These are phyloP conservation scores for Talaromyces proteolyticus DNA, from an alignment of 495 filamentous ascomycete species.

Conservation along the genomic window DNA sequence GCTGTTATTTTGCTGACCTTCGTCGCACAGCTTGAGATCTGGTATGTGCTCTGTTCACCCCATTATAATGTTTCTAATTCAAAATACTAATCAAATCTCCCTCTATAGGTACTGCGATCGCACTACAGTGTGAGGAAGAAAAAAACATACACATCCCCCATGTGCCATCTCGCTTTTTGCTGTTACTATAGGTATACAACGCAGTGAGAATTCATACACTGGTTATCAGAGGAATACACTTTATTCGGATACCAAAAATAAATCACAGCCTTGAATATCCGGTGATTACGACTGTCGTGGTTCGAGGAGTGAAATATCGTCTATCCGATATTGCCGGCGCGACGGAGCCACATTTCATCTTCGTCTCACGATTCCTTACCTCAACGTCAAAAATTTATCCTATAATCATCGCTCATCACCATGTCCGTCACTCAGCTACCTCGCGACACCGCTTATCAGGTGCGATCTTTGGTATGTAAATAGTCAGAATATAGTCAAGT, in stretches of 20 bases:
- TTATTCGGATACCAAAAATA: not conserved
- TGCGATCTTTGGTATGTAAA: constrained; percentile 59
- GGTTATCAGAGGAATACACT: not conserved
- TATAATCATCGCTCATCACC: constrained; percentile 4
- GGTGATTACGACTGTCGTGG: too few species aligned
- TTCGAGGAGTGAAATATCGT: too few species aligned
- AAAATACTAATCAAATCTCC: not conserved
- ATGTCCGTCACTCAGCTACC: constrained; percentile 49
- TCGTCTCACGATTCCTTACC: not conserved
- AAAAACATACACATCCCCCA: not conserved
- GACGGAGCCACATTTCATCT: too few species aligned
- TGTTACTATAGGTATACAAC: constrained; percentile 5
- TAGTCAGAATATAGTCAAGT: too few species aligned
- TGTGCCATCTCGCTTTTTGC: constrained; percentile 4
- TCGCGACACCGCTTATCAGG: constrained; percentile 64
- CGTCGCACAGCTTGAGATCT: not conserved
- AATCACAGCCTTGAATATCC: not conserved
- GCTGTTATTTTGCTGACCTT: too few species aligned
- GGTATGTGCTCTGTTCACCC: not conserved
- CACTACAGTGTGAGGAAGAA: not conserved
- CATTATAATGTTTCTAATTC: not conserved
- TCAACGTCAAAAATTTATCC: not conserved
- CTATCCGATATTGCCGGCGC: not conserved
- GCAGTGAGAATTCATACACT: not conserved
- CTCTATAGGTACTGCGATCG: not conserved